Percentiles rank a stretch among this genome's conserved stretches.
Evolutionary conservation across 306 rosid species (phyloP).

Genomic region (Dryas alaskensis): DNA sequence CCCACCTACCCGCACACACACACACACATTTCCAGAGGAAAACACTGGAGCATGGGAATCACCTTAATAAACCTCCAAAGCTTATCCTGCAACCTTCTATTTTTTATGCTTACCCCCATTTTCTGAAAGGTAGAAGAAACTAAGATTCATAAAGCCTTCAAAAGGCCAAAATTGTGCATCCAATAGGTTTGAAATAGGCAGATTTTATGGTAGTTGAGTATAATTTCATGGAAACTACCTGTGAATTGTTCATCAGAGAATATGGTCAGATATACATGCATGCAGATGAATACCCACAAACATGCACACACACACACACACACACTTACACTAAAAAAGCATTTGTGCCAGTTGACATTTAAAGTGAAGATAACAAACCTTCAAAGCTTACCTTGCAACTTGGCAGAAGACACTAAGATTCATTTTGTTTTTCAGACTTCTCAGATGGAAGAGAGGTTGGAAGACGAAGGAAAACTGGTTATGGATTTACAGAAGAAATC

Average conservation of each 20-base stretch:
- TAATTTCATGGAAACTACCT: not conserved
- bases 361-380: not conserved
- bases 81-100: not conserved
- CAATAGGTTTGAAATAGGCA: slow-evolving; percentile 14
- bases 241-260: not conserved
- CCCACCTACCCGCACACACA: no score
- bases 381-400: not conserved
- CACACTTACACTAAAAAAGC: not conserved
- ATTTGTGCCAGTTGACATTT: slow-evolving; percentile 3
- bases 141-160: not conserved
- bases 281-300: not conserved
- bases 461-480: slow-evolving; percentile 40
- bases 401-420: slow-evolving; percentile 26
- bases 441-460: slow-evolving; percentile 49
- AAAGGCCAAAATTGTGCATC: slow-evolving; percentile 1
- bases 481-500: slow-evolving; percentile 66
- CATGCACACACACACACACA: not conserved
- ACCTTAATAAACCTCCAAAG: not conserved
- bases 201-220: not conserved
- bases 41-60: no score
- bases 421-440: slow-evolving; percentile 49
- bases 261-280: slow-evolving; percentile 3
- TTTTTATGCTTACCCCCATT: not conserved
- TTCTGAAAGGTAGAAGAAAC: not conserved
- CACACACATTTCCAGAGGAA: no score